A percentile compares a stretch with the other conserved stretches of the same genome.
Evolutionary conservation across 192 early-diverging fungal species (phyloP).

Genomic region (Coemansia sp.): DNA sequence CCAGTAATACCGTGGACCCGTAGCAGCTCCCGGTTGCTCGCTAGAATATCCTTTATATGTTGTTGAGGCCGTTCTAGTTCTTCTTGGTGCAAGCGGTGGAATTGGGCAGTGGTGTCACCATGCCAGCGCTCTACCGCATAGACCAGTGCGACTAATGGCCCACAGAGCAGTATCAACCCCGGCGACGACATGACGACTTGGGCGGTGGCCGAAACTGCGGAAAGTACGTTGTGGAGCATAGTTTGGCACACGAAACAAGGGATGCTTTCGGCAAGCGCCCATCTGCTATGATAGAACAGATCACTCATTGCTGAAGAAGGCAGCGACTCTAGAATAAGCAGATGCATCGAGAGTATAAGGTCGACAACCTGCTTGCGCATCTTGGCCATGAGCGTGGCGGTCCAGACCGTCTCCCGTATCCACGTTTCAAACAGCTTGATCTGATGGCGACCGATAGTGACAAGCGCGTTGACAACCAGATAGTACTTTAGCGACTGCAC

Average conservation of each 20-base stretch:
- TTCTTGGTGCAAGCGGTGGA: not conserved
- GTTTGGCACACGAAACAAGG: not conserved
- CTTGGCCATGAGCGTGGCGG: not conserved
- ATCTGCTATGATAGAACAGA: not conserved
- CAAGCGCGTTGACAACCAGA: constrained; percentile 26
- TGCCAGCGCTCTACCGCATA: not conserved
- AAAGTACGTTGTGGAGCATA: not conserved
- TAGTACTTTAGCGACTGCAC: constrained; percentile 29
- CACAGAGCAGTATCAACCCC: not conserved
- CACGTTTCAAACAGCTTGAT: constrained; percentile 10
- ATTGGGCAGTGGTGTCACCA: not conserved
- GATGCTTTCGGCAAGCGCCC: not conserved
- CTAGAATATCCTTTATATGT: no score
- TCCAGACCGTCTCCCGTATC: constrained; percentile 18
- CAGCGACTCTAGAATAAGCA: constrained; percentile 19
- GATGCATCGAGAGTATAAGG: constrained; percentile 6
- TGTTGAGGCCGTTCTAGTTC: not conserved
- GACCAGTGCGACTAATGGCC: constrained; percentile 1
- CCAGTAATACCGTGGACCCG: constrained; percentile 18
- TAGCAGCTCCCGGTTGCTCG: not conserved
- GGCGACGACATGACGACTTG: constrained; percentile 14
- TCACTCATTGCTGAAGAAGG: not conserved
- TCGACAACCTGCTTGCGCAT: constrained; percentile 9
- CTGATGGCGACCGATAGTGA: constrained; percentile 15
- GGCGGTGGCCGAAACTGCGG: not conserved